Base-by-base conservation (phyloP, 345 rosid species). In the Hibiscus tridactylites region DNA sequence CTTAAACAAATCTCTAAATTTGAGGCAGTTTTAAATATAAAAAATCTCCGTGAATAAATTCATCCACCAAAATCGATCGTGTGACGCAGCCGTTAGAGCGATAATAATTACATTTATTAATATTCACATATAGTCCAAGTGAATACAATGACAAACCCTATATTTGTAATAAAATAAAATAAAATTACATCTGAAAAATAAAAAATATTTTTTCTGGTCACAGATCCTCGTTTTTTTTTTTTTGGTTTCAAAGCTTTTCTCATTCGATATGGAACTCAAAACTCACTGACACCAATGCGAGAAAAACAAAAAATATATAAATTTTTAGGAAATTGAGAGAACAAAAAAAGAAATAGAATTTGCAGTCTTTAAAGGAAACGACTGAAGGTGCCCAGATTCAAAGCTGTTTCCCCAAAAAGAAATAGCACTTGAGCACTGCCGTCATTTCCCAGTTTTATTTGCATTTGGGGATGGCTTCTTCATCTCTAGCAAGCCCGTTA, bases 401-500 rank as follows among this genome's bases (percentile, higher is more conserved):
- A 53, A 53, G 21, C 47, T 33, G 0, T 17, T 61, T 61, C 13
- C 67, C 12, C 13, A 4, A 5, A 33, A 33, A 33, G 37, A 33
- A 33, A 33, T 33, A 33, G 37, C 37, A 33, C 4, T 31, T 3
- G 4, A 31, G 33, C 4, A 31, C 37, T 33, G 37, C 37, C 37
- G 37, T 33, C 37, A 33, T 33, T 77, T 19, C 28, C 37, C 61
- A 29, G 31, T 42, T 37, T 21, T 59, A 44, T 47, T 58, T 68
- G 28, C 19, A 76, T 79, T 65, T 12, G 26, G 71, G 66, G 72
- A 5, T 77, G 81, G 76, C 85, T 35, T 84, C 86, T 65, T 75
- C 84, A 58, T 78, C 83, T 6, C 71, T 80, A 66, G 75, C 96
- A 13, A 82, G 88, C 79, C 92, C 98, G 65, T 65, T 92, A 53